Base-by-base conservation (phyloP, 2,329 filamentous ascomycete species). In the Ilyonectria mors-panacis region DNA sequence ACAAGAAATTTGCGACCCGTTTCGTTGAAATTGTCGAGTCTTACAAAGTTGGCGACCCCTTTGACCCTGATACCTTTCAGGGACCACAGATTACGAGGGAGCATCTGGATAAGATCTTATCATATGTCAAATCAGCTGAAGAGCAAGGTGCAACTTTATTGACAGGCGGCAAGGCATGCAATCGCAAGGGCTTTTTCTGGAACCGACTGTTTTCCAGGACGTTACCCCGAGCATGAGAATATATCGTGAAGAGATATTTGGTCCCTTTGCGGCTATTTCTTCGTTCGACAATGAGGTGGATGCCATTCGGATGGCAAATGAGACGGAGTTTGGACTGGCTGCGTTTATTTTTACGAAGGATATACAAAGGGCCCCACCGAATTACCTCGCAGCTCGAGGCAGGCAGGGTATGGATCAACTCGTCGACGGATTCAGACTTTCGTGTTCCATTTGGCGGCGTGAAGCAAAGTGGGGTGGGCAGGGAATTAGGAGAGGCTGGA, bases 391-490 rank as follows among this genome's bases (percentile, higher is more conserved):
- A 13, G 7, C 21, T 59, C 19, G 42, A 59, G 1, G n/a, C 15
- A 2, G 56, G 56, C 17, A 59, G 19, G 28, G 33, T 59, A 17
- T 30, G 44, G n/a, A 17, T 33, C 30, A 33, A 33, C 30, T 33
- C 30, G 30, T 33, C 30, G 12, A 33, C 30, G 10, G 30, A 33
- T 12, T 33, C 30, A 7, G 30, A 33, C 6, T 33, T 33, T 2
- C 26, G 44, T 3, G 44, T 26, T 39, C 57, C 57, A n/a, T 59
- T 59, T 51, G 57, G 57, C 4, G 45, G 57, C 7, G 19, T 50
- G 21, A 44, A 60, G 33, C 21, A 55, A n/a, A n/a, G 45, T 7
- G 63, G 57, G n/a, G 12, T 53, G 50, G 45, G 57, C 2, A 13
- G 48, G 39, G 33, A 65, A 7, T 15, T 63, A 17, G 30, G 51